phyloP scores from a whole-genome alignment of 768 basidiomycete genomes.

The Collybia sordida region DNA sequence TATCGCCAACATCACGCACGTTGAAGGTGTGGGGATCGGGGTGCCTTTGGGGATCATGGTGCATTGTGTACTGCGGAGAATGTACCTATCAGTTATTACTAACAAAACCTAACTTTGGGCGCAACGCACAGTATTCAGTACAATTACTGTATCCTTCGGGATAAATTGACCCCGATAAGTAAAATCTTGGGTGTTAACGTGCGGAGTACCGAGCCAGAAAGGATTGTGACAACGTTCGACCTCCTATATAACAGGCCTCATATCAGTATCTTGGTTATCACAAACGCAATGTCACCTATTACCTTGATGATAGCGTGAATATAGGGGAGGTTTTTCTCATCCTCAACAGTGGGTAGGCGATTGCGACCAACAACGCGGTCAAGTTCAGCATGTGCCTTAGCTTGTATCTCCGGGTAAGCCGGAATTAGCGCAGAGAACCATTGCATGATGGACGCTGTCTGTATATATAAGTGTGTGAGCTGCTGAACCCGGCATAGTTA shows the following conservation, averaged over 20 bases:
- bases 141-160: constrained; percentile 36
- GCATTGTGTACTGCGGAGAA: constrained; percentile 31
- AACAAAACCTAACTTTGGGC: not conserved
- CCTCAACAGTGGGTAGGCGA: constrained; percentile 13
- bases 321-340: constrained; percentile 15
- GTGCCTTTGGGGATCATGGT: constrained; percentile 34
- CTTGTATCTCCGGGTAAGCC: constrained; percentile 15
- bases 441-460: constrained; percentile 13
- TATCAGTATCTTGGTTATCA: not conserved
- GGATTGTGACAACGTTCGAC: constrained; percentile 4
- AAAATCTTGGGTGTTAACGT: constrained; percentile 4
- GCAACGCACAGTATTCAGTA: constrained; percentile 35
- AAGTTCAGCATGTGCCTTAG: constrained; percentile 19
- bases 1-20: constrained; percentile 14
- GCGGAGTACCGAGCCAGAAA: constrained; percentile 4
- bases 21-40: constrained; percentile 37
- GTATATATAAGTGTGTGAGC: not conserved
- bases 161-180: constrained; percentile 19
- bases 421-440: constrained; percentile 15
- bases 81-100: constrained; percentile 13
- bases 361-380: constrained; percentile 17
- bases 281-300: not conserved
- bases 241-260: not conserved
- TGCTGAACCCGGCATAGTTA: not conserved
- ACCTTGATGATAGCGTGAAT: constrained; percentile 15